These are phyloP conservation scores for Phialemonium atrogriseum DNA, from an alignment of 2,329 filamentous ascomycete species.

Conservation along the genomic window DNA sequence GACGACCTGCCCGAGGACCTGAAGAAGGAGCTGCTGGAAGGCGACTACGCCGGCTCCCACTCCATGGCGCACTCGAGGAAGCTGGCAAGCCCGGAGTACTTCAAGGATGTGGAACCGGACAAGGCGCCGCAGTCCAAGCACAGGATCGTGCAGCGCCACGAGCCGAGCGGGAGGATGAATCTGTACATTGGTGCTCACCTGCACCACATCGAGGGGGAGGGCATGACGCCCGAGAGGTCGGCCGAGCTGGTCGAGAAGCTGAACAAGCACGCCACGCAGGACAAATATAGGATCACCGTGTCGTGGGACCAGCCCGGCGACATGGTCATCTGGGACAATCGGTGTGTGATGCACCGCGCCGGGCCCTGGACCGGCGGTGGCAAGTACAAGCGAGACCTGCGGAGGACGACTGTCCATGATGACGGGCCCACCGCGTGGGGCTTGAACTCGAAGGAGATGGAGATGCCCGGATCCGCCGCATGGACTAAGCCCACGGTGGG, in stretches of 20 bases:
- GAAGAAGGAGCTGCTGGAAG: constrained; percentile 22
- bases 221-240: constrained; percentile 24
- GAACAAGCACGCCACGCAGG: constrained; percentile 37
- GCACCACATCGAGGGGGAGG: constrained; percentile 41
- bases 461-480: too few species aligned
- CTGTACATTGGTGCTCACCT: constrained; percentile 45
- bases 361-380: constrained; percentile 36
- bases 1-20: constrained; percentile 31
- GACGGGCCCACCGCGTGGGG: constrained; percentile 28
- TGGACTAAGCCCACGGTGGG: too few species aligned
- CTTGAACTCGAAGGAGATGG: constrained; percentile 19
- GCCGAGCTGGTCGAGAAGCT: constrained; percentile 28
- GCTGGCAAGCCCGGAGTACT: constrained; percentile 25
- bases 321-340: constrained; percentile 52
- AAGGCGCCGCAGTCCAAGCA: constrained; percentile 33
- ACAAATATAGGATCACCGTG: constrained; percentile 35
- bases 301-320: constrained; percentile 41
- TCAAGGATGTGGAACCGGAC: constrained; percentile 4
- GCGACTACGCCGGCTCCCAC: constrained; percentile 39
- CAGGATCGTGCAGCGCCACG: constrained; percentile 39
- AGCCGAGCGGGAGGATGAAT: constrained; percentile 43
- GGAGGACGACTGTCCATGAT: constrained; percentile 48
- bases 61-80: constrained; percentile 45
- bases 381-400: constrained; percentile 41
- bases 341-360: constrained; percentile 45